A percentile compares a stretch with the other conserved stretches of the same genome.
Conservation (phyloP, 805 yeast genomes). For the Middelhovenomyces tepae region DNA sequence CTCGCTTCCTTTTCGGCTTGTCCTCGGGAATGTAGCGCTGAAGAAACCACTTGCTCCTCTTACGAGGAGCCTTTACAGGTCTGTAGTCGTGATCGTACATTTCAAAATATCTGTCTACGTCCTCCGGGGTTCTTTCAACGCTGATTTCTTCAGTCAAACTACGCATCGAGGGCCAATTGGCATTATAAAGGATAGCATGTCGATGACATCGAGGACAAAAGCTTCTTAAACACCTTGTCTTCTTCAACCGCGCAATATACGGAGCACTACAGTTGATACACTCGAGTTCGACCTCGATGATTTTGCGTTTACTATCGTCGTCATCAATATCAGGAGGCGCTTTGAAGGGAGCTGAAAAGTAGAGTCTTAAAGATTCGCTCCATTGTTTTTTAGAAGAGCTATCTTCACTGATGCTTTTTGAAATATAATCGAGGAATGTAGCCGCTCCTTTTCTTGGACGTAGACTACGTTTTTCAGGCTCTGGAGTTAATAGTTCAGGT, state of each 20-base stretch:
- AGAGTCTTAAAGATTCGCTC: constrained; percentile 4
- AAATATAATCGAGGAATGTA: constrained; percentile 2
- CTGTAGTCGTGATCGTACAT: no score
- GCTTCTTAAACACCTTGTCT: constrained; percentile 8
- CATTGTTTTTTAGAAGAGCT: constrained; percentile 1
- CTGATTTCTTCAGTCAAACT: neutral
- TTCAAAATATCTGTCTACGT: no score
- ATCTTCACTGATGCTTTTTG: no score
- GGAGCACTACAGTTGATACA: constrained; percentile 17
- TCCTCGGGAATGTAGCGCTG: no score
- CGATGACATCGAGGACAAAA: constrained; percentile 27
- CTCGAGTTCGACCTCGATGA: no score
- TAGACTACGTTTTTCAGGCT: neutral
- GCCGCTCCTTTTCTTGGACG: neutral
- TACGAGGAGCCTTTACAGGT: no score
- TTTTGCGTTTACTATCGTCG: no score
- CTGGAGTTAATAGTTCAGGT: constrained; percentile 1
- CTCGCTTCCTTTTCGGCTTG: no score
- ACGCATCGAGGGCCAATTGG: constrained; percentile 22
- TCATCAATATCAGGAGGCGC: neutral
- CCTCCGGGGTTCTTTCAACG: no score
- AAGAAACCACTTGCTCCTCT: no score
- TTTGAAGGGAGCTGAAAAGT: constrained; percentile 5
- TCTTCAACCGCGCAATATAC: constrained; percentile 9
- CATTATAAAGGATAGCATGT: constrained; percentile 22